phyloP scores from a whole-genome alignment of 306 rosid species.

The Cyclanthera cordifolia region DNA sequence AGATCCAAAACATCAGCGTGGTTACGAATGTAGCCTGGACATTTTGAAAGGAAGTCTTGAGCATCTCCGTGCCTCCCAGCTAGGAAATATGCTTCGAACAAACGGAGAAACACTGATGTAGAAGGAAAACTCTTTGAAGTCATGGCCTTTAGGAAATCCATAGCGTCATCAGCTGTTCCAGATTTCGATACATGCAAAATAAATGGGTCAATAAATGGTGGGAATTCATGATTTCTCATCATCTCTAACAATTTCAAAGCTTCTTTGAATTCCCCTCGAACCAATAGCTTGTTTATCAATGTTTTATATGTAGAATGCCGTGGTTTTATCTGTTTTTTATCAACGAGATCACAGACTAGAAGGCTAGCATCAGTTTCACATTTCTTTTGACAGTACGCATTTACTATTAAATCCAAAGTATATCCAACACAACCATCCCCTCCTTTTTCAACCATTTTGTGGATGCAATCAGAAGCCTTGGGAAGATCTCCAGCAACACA shows the following conservation, averaged over 20 bases:
- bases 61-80: conserved; percentile 51
- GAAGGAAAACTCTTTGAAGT: conserved; percentile 59
- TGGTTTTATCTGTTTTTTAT: conserved; percentile 41
- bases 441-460: conserved; percentile 45
- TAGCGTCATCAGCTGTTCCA: conserved; percentile 63
- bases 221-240: conserved; percentile 59
- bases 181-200: conserved; percentile 42
- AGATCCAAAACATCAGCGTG: conserved; percentile 63
- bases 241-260: conserved; percentile 49
- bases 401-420: conserved; percentile 38
- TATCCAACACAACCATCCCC: conserved; percentile 28
- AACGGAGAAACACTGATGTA: conserved; percentile 30
- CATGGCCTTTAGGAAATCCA: conserved; percentile 45
- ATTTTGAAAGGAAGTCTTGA: conserved; percentile 59
- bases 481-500: conserved; percentile 49
- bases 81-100: conserved; percentile 56
- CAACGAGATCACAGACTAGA: conserved; percentile 34
- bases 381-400: conserved; percentile 42
- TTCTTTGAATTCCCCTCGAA: conserved; percentile 41
- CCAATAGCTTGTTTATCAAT: conserved; percentile 40
- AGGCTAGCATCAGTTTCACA: conserved; percentile 44
- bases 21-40: conserved; percentile 59
- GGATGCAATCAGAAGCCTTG: conserved; percentile 41
- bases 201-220: conserved; percentile 62
- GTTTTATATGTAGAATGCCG: conserved; percentile 55